Base-by-base conservation (phyloP, 2,329 filamentous ascomycete species). In the Mycosphaerella sp. region DNA sequence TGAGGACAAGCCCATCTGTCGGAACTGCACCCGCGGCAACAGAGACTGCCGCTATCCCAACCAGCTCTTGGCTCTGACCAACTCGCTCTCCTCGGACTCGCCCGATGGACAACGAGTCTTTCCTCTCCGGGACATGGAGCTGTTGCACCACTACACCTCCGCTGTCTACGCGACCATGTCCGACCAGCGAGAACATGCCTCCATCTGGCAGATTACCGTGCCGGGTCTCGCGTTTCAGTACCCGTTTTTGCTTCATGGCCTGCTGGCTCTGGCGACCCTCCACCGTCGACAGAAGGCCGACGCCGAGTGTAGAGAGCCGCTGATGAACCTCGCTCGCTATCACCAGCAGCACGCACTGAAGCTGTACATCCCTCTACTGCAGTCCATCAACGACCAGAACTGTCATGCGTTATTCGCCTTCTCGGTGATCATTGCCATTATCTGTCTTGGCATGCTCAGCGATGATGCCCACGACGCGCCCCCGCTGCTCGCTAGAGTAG, bases 141-240 rank as follows among this genome's bases (percentile, higher is more conserved):
- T 62, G 6, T 53, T 62, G 7, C 59, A 62, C 28, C 55, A 62
- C 34, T 62, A 57, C 45, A 60, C 59, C 0, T 49, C 55, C 0
- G 36, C 41, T 3, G 56, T 55, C 4, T 56, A 46, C 43, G 45
- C 44, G 21, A 50, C 53, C 14, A 54, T 62, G 49, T 47, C 55
- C 7, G 36, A 53, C n/a, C 25, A 52, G 0, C 37, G 37, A 4
- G 46, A 55, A 14, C 35, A 58, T 12, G 37, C 52, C 25, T 13
- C 27, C 3, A 36, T 60, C 9, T 60, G 56, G 54, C 53, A 53
- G 28, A 44, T 52, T 9, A 28, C 49, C 25, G 52, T 58, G 14
- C 58, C 58, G 1, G 21, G 45, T 6, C 34, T 60, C 48, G 55
- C 58, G 2, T 58, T 60, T 42, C 40, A 40, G 10, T 49, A 57